Conservation (phyloP, 2,329 filamentous ascomycete genomes). For the Dothiorella sarmentorum region DNA sequence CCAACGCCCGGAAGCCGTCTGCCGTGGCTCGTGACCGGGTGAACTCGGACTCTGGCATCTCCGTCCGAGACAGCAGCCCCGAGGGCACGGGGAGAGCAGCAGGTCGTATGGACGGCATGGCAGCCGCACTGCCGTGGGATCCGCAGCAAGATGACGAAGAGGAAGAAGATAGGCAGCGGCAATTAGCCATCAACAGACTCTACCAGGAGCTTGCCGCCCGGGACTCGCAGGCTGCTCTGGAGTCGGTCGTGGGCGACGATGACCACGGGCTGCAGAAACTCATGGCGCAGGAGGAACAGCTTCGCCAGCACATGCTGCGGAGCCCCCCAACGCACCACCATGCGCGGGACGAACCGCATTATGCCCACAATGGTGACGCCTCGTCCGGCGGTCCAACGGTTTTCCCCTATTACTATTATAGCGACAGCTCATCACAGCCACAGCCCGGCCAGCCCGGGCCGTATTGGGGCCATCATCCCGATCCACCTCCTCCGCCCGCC, state of each 20-base stretch:
- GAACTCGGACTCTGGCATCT: slow-evolving; percentile 28
- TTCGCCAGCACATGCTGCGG: slow-evolving; percentile 10
- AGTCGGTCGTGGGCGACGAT: neutral
- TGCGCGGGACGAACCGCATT: slow-evolving; percentile 16
- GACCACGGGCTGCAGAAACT: slow-evolving; percentile 2
- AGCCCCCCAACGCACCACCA: neutral
- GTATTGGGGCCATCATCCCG: slow-evolving; percentile 1
- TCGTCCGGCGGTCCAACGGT: slow-evolving; percentile 5
- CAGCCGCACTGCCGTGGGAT: neutral
- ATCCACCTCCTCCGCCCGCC: slow-evolving; percentile 12
- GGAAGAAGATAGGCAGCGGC: slow-evolving; percentile 21
- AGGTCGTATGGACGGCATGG: neutral
- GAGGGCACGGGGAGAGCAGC: slow-evolving; percentile 24
- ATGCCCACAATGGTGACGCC: neutral
- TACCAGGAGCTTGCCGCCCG: slow-evolving; percentile 2
- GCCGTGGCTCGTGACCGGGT: slow-evolving; percentile 10
- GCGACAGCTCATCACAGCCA: slow-evolving; percentile 7
- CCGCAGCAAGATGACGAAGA: slow-evolving; percentile 9
- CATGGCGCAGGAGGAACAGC: slow-evolving; percentile 11
- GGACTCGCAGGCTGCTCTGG: neutral
- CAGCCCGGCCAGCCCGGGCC: slow-evolving; percentile 16
- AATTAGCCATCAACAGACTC: slow-evolving; percentile 9
- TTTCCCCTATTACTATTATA: slow-evolving; percentile 16
- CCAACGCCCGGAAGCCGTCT: slow-evolving; percentile 3
- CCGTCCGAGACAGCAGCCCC: slow-evolving; percentile 33